Percentiles rank a stretch among this genome's conserved stretches.
These are phyloP conservation scores for Borealophlyctis nickersoniae DNA, from an alignment of 192 early-diverging fungal species.

Conservation along the genomic window DNA sequence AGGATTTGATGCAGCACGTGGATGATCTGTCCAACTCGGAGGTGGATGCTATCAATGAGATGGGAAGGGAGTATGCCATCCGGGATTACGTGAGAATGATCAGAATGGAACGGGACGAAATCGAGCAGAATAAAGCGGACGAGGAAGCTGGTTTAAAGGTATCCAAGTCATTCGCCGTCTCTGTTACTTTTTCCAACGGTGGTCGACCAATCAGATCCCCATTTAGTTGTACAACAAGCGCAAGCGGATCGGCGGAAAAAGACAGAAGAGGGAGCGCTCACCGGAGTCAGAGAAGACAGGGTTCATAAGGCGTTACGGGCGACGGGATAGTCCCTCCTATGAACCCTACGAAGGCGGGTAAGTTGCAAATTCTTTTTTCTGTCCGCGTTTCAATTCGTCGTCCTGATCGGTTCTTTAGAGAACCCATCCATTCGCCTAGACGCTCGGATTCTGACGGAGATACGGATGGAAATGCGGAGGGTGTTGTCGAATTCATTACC, in stretches of 20 bases:
- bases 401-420: background rate
- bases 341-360: constrained; percentile 17
- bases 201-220: background rate
- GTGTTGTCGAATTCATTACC: constrained; percentile 17
- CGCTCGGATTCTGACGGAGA: background rate
- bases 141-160: constrained; percentile 8
- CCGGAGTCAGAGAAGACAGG: constrained; percentile 7
- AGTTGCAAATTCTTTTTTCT: background rate
- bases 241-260: background rate
- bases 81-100: constrained; percentile 36
- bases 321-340: constrained; percentile 27
- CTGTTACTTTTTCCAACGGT: background rate
- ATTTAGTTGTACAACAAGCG: background rate
- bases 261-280: background rate
- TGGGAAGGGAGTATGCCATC: constrained; percentile 45
- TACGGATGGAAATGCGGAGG: background rate
- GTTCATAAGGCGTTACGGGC: background rate
- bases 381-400: background rate
- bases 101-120: constrained; percentile 14
- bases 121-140: background rate
- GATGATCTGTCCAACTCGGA: constrained; percentile 45
- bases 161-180: no score
- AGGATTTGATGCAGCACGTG: constrained; percentile 6
- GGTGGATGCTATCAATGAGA: constrained; percentile 36
- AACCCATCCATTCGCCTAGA: background rate